Conservation (phyloP, 345 rosid species). For the Gossypium thurberi region DNA sequence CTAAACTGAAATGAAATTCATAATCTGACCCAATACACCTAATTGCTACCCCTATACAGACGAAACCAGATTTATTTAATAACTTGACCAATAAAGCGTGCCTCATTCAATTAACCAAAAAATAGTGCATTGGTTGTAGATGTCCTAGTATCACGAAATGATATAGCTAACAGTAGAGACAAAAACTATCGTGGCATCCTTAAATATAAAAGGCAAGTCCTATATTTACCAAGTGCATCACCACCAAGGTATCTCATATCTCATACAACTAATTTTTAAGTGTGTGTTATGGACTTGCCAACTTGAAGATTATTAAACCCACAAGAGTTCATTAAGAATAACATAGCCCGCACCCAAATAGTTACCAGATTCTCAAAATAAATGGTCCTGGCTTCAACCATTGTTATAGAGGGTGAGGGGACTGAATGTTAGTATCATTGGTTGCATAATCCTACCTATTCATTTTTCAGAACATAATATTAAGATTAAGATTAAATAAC, state of each 20-base stretch:
- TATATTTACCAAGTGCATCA: neutral
- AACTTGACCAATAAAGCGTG: neutral
- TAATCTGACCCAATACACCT: neutral
- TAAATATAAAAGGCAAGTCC: neutral
- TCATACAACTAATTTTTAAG: neutral
- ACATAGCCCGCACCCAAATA: neutral
- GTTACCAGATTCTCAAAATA: neutral
- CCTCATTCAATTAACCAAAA: neutral
- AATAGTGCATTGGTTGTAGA: neutral
- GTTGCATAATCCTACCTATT: neutral
- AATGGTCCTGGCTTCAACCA: neutral
- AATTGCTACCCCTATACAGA: neutral
- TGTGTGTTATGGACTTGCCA: neutral
- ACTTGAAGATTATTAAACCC: neutral
- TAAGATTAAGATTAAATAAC: neutral
- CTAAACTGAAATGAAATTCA: neutral
- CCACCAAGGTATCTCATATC: neutral
- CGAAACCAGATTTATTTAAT: neutral
- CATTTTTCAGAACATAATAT: neutral
- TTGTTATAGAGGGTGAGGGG: neutral
- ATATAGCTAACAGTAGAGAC: neutral
- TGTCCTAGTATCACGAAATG: neutral
- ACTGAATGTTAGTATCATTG: neutral
- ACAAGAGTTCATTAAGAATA: neutral
- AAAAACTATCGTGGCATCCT: neutral